These are phyloP conservation scores for Inga leiocalycina DNA, from an alignment of 306 rosid species.

Conservation along the genomic window DNA sequence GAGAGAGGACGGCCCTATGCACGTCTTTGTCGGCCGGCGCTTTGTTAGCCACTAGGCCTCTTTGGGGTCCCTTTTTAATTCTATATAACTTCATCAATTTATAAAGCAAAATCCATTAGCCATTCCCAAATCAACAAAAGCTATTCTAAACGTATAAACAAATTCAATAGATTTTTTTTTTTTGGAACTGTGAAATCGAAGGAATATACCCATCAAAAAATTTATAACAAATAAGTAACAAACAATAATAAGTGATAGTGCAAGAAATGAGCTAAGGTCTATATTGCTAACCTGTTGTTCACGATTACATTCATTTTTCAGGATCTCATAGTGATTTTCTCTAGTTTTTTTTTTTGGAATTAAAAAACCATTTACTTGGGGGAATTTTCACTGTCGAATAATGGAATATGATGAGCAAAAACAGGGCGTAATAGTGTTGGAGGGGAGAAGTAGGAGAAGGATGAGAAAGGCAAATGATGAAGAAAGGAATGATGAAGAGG, in stretches of 20 bases:
- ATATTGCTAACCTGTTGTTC: no score
- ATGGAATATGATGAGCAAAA: neutral
- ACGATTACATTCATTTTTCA: no score
- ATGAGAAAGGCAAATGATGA: neutral
- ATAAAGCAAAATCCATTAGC: neutral
- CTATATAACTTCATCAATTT: neutral
- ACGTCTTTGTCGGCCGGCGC: conserved; percentile 59
- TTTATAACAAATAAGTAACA: no score
- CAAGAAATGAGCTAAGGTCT: no score
- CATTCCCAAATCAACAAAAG: neutral
- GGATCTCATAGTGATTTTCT: no score
- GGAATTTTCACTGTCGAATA: neutral
- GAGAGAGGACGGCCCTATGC: conserved; percentile 39
- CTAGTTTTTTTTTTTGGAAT: neutral
- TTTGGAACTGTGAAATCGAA: no score
- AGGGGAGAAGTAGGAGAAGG: neutral
- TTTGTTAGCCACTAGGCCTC: conserved; percentile 52
- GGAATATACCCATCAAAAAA: no score
- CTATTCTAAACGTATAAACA: neutral
- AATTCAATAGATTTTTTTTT: no score
- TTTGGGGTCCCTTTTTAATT: neutral
- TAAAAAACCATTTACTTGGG: neutral
- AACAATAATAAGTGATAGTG: no score
- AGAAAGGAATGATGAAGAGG: neutral
- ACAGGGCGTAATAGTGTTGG: neutral